Percentiles rank a stretch among this genome's conserved stretches.
Evolutionary conservation across 805 yeast species (phyloP).

Genomic region (Hanseniaspora valbyensis): DNA sequence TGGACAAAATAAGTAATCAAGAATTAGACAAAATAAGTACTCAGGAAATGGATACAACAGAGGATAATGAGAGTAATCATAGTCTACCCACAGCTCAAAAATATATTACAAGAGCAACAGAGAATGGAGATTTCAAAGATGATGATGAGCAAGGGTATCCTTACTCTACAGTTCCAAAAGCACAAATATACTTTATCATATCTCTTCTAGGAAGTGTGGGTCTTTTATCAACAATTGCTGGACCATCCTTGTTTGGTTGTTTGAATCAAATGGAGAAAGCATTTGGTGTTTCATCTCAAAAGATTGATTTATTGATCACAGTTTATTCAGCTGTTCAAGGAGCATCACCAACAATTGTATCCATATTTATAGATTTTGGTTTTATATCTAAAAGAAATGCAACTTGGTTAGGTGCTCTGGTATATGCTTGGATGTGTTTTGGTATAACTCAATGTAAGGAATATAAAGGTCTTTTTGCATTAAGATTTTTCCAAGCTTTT

Average conservation of each 20-base stretch:
- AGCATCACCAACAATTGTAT: conserved; percentile 56
- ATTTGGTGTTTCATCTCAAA: conserved; percentile 46
- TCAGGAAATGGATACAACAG: too few species aligned
- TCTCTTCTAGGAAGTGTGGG: conserved; percentile 38
- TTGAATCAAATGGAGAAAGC: conserved; percentile 44
- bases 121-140: background rate
- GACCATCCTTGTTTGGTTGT: conserved; percentile 75
- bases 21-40: too few species aligned
- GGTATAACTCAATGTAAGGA: conserved; percentile 51
- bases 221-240: conserved; percentile 57
- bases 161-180: conserved; percentile 36
- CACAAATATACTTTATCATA: conserved; percentile 35
- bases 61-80: background rate
- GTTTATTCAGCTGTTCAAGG: conserved; percentile 72
- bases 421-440: conserved; percentile 51
- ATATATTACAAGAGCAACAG: background rate
- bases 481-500: conserved; percentile 67
- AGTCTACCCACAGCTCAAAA: background rate
- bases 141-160: conserved; percentile 22
- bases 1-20: too few species aligned
- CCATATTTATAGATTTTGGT: conserved; percentile 52
- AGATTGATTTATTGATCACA: conserved; percentile 61
- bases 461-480: conserved; percentile 51
- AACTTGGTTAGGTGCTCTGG: conserved; percentile 40
- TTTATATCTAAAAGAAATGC: conserved; percentile 60